Percentiles rank a stretch among this genome's conserved stretches.
Conservation (phyloP, 2,329 filamentous ascomycete species). For the Aspergillus sp. region DNA sequence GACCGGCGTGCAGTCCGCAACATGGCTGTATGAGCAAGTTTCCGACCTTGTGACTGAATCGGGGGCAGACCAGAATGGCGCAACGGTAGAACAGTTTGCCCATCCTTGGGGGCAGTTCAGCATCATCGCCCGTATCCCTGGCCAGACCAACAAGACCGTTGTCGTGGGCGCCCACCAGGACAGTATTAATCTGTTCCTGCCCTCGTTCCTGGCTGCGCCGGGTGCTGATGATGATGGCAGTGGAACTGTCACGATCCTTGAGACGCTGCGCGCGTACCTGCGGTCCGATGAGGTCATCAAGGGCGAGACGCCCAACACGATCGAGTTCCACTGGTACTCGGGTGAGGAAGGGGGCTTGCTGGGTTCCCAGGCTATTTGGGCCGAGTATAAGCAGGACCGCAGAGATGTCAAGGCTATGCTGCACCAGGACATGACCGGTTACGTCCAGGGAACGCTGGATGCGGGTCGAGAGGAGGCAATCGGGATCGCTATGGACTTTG, state of each 20-base stretch:
- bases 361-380: constrained; percentile 84
- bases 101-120: constrained; percentile 86
- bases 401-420: constrained; percentile 90
- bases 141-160: constrained; percentile 72
- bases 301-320: constrained; percentile 70
- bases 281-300: constrained; percentile 60
- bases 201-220: constrained; percentile 72
- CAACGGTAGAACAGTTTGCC: constrained; percentile 62
- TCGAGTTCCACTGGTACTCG: constrained; percentile 96
- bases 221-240: constrained; percentile 95
- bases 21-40: constrained; percentile 75
- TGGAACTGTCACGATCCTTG: constrained; percentile 87
- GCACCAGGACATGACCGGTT: constrained; percentile 97
- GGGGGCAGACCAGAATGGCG: constrained; percentile 58
- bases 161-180: constrained; percentile 91
- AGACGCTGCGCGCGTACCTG: constrained; percentile 75
- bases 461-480: constrained; percentile 76
- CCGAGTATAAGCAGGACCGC: constrained; percentile 62
- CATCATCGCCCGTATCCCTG: constrained; percentile 85
- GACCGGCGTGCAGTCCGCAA: constrained; percentile 71
- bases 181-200: constrained; percentile 87
- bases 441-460: constrained; percentile 71
- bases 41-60: constrained; percentile 61
- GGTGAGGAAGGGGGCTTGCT: constrained; percentile 83
- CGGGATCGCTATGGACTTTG: constrained; percentile 87